Conservation (phyloP, 192 early-diverging fungal species). For the Coemansia guatemalensis region DNA sequence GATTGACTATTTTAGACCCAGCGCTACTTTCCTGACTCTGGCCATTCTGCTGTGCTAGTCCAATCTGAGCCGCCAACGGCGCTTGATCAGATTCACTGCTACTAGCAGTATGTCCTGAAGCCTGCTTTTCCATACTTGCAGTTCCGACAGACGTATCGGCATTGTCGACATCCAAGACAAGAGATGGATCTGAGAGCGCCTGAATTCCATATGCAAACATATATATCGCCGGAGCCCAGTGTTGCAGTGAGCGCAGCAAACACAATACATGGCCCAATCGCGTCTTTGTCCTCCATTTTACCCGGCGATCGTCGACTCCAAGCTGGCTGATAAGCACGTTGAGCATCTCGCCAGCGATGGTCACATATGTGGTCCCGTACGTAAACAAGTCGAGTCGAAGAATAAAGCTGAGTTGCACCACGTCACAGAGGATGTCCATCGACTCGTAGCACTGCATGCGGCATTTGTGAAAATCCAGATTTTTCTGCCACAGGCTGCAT, state of each 20-base stretch:
- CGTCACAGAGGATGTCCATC: constrained; percentile 39
- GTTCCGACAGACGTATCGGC: not conserved
- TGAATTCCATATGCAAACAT: constrained; percentile 49
- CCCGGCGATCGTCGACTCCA: constrained; percentile 24
- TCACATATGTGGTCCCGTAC: constrained; percentile 45
- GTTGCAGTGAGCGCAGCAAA: constrained; percentile 41
- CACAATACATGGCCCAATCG: constrained; percentile 38
- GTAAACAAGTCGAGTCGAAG: constrained; percentile 45
- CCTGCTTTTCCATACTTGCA: not conserved
- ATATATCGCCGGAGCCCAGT: constrained; percentile 50
- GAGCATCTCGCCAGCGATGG: constrained; percentile 48
- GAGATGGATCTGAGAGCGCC: constrained; percentile 35
- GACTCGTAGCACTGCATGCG: constrained; percentile 50
- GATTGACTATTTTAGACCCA: constrained; percentile 24
- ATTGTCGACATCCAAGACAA: constrained; percentile 27
- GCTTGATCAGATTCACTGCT: not conserved
- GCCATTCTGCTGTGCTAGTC: not conserved
- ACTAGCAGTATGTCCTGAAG: not conserved
- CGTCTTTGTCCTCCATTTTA: constrained; percentile 44
- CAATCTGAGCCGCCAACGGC: not conserved
- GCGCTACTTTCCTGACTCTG: no score
- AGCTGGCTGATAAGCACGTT: constrained; percentile 42
- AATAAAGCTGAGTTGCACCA: constrained; percentile 46
- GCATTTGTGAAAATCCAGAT: constrained; percentile 41
- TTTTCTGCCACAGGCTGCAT: constrained; percentile 37